Evolutionary conservation across 148 eudicot species (phyloP).

Genomic region (Camellia sinensis): DNA sequence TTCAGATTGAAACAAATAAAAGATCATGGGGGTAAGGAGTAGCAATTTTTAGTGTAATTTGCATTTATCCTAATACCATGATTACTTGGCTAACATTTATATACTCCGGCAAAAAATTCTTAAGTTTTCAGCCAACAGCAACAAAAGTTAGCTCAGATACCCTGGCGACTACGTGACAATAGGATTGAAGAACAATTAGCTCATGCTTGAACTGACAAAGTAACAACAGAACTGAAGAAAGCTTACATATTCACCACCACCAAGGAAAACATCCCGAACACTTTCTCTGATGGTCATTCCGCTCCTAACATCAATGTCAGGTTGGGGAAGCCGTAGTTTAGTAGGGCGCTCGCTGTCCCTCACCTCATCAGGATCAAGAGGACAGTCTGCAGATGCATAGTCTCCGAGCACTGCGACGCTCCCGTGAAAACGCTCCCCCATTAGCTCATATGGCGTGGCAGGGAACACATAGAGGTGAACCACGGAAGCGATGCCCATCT

Average conservation of each 20-base stretch:
- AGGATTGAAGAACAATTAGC: background rate
- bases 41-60: too few relatives aligned
- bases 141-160: background rate
- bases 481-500: slow-evolving; percentile 93
- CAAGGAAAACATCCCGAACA: slow-evolving; percentile 85
- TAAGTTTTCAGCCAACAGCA: background rate
- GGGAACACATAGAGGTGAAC: slow-evolving; percentile 97
- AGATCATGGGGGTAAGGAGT: too few relatives aligned
- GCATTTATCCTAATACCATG: too few relatives aligned
- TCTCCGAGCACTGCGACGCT: slow-evolving; percentile 90
- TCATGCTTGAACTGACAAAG: slow-evolving; percentile 2
- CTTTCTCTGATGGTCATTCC: slow-evolving; percentile 87
- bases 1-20: too few relatives aligned
- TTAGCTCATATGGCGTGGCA: slow-evolving; percentile 83
- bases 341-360: slow-evolving; percentile 97
- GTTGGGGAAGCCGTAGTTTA: slow-evolving; percentile 87
- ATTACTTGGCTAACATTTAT: background rate
- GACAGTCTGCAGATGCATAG: slow-evolving; percentile 88
- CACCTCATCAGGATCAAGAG: slow-evolving; percentile 94
- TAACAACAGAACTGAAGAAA: slow-evolving; percentile 5
- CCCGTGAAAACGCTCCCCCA: slow-evolving; percentile 76
- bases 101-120: background rate
- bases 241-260: slow-evolving; percentile 95
- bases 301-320: slow-evolving; percentile 55
- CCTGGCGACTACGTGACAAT: background rate